Evolutionary conservation across 805 yeast species (phyloP), one percentile per base, ranked within the genome.

Genomic region (Allodekkera sacchari): DNA sequence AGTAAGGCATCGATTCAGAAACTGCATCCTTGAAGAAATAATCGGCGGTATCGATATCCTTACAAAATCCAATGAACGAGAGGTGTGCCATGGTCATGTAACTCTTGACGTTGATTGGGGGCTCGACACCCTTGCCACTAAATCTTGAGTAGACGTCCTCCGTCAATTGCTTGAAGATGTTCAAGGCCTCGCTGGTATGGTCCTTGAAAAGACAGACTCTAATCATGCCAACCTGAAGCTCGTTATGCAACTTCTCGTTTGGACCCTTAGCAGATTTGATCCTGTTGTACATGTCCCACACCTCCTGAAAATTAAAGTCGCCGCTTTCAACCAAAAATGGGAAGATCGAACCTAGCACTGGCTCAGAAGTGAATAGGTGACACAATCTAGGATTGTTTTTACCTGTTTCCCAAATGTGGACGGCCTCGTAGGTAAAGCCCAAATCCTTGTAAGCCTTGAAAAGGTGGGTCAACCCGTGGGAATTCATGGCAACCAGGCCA

Each of bases 21-120:
- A 82, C 63, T 4, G 84, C 89, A 52, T 78, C 81, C 44, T 75
- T 77, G 53, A 79, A 83, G 47, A 83, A 83, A 25, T 74, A 70
- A 48, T 72, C 74, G 4, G 94, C 83, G 28, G 83, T 77, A 25
- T 63, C 63, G 34, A 81, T 64, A 49, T 83, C 87, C 48, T 71
- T 73, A 53, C 85, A 79, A 42, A 72, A 74, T 27, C 94, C 92
- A 49, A 83, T 78, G 45, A 83, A 83, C 3, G 79, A 66, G 38
- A 82, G 64, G 59, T 83, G 94, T 28, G 83, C 77, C 55, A 79
- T 83, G 21, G 80, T 69, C 54, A 81, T 61, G 20, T 77, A 68
- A 31, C 75, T 66, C 31, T 53, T 45, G 63, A 58, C 53, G 61
- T 63, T 53, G 36, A 53, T 53, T 30, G 59, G 59, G 14, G 59